Evolutionary conservation across 805 yeast genomes (phyloP), one percentile per base, ranked within the genome.

Genomic region (Jamesozyma rosinii): DNA sequence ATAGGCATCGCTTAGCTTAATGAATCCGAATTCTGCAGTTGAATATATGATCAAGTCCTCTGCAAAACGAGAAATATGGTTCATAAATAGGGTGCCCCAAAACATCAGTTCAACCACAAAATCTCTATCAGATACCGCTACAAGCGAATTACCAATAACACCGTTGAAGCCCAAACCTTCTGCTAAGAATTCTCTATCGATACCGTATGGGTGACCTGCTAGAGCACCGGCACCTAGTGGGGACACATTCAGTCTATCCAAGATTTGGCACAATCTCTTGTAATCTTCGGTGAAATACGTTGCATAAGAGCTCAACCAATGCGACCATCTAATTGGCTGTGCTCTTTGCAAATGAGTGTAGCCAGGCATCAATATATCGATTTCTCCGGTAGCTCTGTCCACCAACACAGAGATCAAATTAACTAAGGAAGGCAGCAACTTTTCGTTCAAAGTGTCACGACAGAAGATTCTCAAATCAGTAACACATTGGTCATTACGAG

Each of bases 321-420:
- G 99, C 1, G 97, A 74, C 99, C 99, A 92, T 68, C 99, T 79
- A 59, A 92, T 92, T n/a, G 99, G 99, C 68, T 89, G 99, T 1
- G 97, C 97, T 64, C 95, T 83, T 72, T 92, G 98, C 62, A 92
- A 71, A 69, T 92, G 99, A 13, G 99, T 92, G 70, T 92, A 92
- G 36, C 99, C 99, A 10, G 99, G 99, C 97, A 92, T 92, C 59
- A 92, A 74, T 17, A 83, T 83, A 54, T 83, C 95, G 46, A 92
- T 84, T 67, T 92, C 99, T 29, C 72, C 62, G 57, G 77, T 81
- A 4, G 95, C 96, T 59, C 99, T 78, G 44, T 71, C 71, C 35
- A 79, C 58, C 52, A 92, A 74, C 17, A 81, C 81, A 48, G 68
- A 61, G 59, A 90, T 81, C 46, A 90, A 74, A n/a, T 65, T 67